Conservation (phyloP, 2,329 filamentous ascomycete genomes). For the Graphilbum ipis-grandicollis region DNA sequence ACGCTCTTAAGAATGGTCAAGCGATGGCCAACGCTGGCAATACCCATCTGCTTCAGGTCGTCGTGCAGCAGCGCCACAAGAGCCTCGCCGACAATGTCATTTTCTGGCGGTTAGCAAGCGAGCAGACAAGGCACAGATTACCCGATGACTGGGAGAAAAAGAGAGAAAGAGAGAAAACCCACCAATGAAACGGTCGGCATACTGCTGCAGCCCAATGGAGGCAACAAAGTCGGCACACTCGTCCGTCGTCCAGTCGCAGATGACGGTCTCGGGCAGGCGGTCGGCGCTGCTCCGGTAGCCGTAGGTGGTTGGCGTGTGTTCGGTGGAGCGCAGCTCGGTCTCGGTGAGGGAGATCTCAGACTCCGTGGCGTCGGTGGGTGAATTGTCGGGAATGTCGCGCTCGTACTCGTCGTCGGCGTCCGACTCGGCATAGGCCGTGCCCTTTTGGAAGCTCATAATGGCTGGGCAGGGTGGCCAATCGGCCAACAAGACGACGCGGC, state of each 20-base stretch:
- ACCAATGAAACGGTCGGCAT: conserved; percentile 73
- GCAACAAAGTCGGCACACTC: conserved; percentile 83
- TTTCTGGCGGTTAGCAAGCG: conserved; percentile 47
- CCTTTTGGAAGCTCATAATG: conserved; percentile 43
- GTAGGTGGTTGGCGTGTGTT: conserved; percentile 68
- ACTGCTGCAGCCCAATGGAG: conserved; percentile 64
- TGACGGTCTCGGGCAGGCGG: conserved; percentile 54
- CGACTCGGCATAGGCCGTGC: conserved; percentile 59
- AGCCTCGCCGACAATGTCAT: conserved; percentile 85
- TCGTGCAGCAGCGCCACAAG: conserved; percentile 78
- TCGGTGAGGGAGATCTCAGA: conserved; percentile 55
- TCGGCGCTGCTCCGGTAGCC: conserved; percentile 48
- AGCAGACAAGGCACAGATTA: not conserved
- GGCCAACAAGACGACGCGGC: not conserved
- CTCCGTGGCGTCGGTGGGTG: conserved; percentile 43
- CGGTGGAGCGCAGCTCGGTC: conserved; percentile 50
- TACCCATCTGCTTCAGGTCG: conserved; percentile 88
- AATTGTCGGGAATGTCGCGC: conserved; percentile 50
- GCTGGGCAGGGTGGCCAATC: not conserved
- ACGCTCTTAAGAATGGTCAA: conserved; percentile 90
- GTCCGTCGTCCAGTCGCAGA: conserved; percentile 67
- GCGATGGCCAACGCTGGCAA: conserved; percentile 82
- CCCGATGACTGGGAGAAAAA: not conserved
- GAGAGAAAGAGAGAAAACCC: conserved; percentile 19
- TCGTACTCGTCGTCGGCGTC: conserved; percentile 76